Percentiles rank a stretch among this genome's conserved stretches.
These are phyloP conservation scores for Linum trigynum DNA, from an alignment of 345 rosid species.

Conservation along the genomic window DNA sequence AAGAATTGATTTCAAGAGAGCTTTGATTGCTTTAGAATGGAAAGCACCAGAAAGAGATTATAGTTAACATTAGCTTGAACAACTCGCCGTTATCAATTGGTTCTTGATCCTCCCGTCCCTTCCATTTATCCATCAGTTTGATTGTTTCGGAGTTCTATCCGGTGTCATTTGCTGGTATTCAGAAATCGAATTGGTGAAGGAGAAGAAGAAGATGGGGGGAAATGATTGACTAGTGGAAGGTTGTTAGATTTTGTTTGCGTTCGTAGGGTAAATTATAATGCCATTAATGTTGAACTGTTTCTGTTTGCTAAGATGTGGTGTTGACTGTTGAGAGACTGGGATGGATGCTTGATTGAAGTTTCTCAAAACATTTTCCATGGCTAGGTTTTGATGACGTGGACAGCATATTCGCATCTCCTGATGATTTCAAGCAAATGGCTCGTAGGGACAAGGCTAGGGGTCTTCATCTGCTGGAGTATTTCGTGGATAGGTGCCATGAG, in stretches of 20 bases:
- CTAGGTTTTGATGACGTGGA: slow-evolving; percentile 80
- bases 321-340: background rate
- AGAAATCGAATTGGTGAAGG: background rate
- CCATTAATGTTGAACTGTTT: too few relatives aligned
- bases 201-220: background rate
- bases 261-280: too few relatives aligned
- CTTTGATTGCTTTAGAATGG: background rate
- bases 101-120: too few relatives aligned
- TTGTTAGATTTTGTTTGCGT: background rate
- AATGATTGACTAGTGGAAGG: background rate
- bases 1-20: background rate
- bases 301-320: background rate
- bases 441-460: slow-evolving; percentile 56
- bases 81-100: too few relatives aligned
- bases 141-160: too few relatives aligned
- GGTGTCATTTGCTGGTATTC: background rate
- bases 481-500: slow-evolving; percentile 66
- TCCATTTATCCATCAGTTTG: too few relatives aligned
- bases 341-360: background rate
- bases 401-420: slow-evolving; percentile 75
- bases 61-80: too few relatives aligned
- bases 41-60: too few relatives aligned
- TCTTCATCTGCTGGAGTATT: slow-evolving; percentile 73
- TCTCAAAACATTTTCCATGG: background rate
- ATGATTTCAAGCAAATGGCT: slow-evolving; percentile 54